Percentiles rank a stretch among this genome's conserved stretches.
These are phyloP conservation scores for Trametes punicea DNA, from an alignment of 768 basidiomycete species.

Conservation along the genomic window DNA sequence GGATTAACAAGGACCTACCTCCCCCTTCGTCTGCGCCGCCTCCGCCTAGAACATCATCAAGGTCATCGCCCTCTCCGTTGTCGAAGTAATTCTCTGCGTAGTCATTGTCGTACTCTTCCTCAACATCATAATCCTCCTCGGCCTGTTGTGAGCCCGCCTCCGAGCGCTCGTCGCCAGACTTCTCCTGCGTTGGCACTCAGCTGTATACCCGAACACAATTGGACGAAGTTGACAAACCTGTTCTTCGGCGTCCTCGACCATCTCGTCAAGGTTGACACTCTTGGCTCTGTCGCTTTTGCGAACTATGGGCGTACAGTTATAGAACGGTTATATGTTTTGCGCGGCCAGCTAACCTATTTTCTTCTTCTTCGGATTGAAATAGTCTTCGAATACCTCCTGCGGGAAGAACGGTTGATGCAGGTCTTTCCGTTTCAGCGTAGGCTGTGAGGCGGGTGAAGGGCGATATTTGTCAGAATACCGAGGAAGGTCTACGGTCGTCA, in stretches of 20 bases:
- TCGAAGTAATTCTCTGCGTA: conserved; percentile 92
- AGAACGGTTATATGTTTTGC: background rate
- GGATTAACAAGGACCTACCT: conserved; percentile 30
- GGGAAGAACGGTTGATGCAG: conserved; percentile 79
- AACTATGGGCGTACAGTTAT: background rate
- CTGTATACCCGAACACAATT: background rate
- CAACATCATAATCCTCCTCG: conserved; percentile 79
- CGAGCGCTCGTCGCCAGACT: conserved; percentile 67
- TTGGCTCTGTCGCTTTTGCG: conserved; percentile 35
- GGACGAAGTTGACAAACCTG: conserved; percentile 32
- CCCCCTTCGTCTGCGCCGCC: conserved; percentile 64
- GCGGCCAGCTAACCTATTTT: conserved; percentile 24
- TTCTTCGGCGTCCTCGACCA: conserved; percentile 64
- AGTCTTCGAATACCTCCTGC: conserved; percentile 66
- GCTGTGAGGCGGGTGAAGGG: conserved; percentile 54
- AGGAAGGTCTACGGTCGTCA: conserved; percentile 52
- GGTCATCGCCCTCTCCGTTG: conserved; percentile 80
- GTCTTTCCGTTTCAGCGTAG: conserved; percentile 65
- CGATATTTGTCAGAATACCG: conserved; percentile 86
- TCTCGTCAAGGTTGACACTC: conserved; percentile 61
- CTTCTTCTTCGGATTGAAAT: conserved; percentile 74
- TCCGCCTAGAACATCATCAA: conserved; percentile 72
- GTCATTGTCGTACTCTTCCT: conserved; percentile 90
- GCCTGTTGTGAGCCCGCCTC: conserved; percentile 62
- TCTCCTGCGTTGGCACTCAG: conserved; percentile 43